These are phyloP conservation scores for Ceriops zippeliana DNA, from an alignment of 345 rosid species.

Conservation along the genomic window DNA sequence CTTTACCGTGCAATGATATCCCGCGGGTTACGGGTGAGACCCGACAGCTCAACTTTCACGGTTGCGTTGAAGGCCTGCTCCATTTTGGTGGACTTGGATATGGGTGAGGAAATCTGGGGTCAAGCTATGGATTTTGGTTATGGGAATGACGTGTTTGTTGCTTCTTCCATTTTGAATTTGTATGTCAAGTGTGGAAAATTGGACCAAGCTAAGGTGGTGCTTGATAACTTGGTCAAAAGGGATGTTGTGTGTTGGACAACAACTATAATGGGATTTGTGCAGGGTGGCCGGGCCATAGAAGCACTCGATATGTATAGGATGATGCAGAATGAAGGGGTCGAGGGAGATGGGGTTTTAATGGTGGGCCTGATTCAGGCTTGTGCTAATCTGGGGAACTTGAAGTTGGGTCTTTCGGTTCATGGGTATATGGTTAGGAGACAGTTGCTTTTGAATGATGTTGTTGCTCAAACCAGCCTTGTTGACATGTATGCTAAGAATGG, in stretches of 20 bases:
- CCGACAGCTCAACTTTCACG: slow-evolving; percentile 77
- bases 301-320: slow-evolving; percentile 46
- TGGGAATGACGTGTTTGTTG: slow-evolving; percentile 57
- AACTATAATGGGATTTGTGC: slow-evolving; percentile 61
- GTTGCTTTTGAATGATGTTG: slow-evolving; percentile 36
- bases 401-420: slow-evolving; percentile 53
- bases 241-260: slow-evolving; percentile 72
- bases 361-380: slow-evolving; percentile 68
- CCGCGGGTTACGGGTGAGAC: slow-evolving; percentile 36
- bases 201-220: slow-evolving; percentile 47
- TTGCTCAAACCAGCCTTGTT: slow-evolving; percentile 52
- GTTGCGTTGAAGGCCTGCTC: slow-evolving; percentile 65
- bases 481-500: slow-evolving; percentile 77
- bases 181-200: slow-evolving; percentile 51
- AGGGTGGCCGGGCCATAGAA: slow-evolving; percentile 39
- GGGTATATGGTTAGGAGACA: slow-evolving; percentile 51
- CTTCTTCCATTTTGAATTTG: slow-evolving; percentile 69
- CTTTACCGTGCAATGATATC: slow-evolving; percentile 49
- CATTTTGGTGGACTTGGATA: slow-evolving; percentile 36
- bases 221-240: slow-evolving; percentile 48
- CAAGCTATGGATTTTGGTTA: slow-evolving; percentile 59
- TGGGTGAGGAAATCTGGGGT: slow-evolving; percentile 52
- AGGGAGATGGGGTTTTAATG: slow-evolving; percentile 52
- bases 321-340: slow-evolving; percentile 61
- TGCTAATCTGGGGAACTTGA: slow-evolving; percentile 43